Conservation (phyloP, 2,329 filamentous ascomycete species). For the Ophiostoma novo-ulmi region DNA sequence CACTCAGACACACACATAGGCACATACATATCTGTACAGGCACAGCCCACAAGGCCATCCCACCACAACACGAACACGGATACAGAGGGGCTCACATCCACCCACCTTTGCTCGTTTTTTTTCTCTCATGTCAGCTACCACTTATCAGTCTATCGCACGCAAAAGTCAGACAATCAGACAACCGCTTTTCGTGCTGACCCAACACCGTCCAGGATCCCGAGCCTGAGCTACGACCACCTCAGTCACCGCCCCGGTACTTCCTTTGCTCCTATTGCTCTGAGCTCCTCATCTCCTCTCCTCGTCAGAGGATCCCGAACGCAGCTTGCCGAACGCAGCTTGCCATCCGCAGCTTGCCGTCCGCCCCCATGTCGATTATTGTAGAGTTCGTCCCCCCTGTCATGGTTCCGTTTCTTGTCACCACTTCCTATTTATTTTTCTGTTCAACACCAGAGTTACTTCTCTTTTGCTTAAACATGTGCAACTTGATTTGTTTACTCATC, state of each 20-base stretch:
- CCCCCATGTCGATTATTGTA: constrained; percentile 44
- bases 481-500: background rate
- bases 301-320: constrained; percentile 18
- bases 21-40: background rate
- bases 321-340: constrained; percentile 13
- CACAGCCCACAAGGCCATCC: background rate
- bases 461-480: too few species aligned
- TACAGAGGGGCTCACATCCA: background rate
- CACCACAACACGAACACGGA: background rate
- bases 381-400: constrained; percentile 38
- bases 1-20: background rate
- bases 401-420: background rate
- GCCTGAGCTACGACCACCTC: background rate
- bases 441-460: too few species aligned
- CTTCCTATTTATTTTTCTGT: background rate
- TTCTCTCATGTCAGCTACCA: constrained; percentile 14
- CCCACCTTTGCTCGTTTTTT: constrained; percentile 14
- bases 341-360: constrained; percentile 7
- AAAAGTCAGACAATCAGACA: constrained; percentile 14
- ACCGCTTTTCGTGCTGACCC: constrained; percentile 10
- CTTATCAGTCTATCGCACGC: constrained; percentile 9
- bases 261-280: background rate
- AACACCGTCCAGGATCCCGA: constrained; percentile 8
- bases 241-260: constrained; percentile 10
- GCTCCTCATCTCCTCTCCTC: background rate